phyloP scores from a whole-genome alignment of 1,284 basidiomycete species.

The Gomphus bonarii region DNA sequence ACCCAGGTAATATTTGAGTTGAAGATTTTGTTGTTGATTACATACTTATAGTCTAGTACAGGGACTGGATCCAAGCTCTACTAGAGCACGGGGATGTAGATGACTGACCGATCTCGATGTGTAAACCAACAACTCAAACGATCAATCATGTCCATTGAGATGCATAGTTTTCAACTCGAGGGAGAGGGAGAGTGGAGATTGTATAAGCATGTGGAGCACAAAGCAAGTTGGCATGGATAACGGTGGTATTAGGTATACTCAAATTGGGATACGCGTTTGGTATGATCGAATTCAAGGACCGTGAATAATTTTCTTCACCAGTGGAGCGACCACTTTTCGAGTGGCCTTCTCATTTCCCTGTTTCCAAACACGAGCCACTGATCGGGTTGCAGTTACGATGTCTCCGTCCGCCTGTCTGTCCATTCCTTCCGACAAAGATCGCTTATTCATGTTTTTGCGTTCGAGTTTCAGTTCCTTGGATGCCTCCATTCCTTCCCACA shows the following conservation, averaged over 20 bases:
- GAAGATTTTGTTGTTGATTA: no score
- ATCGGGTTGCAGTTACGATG: conserved; percentile 14
- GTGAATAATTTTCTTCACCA: conserved; percentile 41
- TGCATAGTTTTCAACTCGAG: no score
- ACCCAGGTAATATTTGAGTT: no score
- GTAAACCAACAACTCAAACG: no score
- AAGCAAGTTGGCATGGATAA: neutral
- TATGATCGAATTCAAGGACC: neutral
- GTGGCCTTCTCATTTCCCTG: conserved; percentile 70
- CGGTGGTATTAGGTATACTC: neutral
- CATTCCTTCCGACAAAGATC: conserved; percentile 20
- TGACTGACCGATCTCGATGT: no score
- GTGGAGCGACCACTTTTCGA: conserved; percentile 73
- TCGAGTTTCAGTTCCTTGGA: conserved; percentile 41
- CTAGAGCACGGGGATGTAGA: no score
- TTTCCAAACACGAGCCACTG: conserved; percentile 47
- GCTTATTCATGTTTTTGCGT: conserved; percentile 26
- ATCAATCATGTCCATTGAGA: no score
- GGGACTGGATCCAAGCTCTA: no score
- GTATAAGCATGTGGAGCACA: neutral
- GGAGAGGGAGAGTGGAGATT: no score
- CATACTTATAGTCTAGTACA: no score
- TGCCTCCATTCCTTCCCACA: conserved; percentile 51
- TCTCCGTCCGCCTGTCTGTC: conserved; percentile 17
- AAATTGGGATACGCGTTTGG: neutral